These are phyloP conservation scores for Candida dendrica DNA, from an alignment of 805 yeast species.

Conservation along the genomic window DNA sequence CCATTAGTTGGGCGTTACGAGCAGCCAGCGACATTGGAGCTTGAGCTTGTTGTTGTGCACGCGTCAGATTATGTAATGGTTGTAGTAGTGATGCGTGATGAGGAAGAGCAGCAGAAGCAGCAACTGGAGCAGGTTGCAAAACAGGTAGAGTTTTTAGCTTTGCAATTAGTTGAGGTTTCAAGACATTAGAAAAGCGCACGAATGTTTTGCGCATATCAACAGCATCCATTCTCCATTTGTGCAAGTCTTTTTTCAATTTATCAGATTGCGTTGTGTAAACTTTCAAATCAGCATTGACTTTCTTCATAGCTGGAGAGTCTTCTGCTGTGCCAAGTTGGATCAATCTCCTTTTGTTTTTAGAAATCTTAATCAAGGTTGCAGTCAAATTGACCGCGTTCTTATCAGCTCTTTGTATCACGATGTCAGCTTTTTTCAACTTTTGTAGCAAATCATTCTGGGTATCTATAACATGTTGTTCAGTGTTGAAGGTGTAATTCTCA, in stretches of 20 bases:
- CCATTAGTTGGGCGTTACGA: no score
- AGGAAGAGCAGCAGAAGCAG: no score
- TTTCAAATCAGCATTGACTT: neutral
- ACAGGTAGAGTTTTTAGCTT: no score
- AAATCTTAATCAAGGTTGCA: neutral
- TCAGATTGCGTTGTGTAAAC: neutral
- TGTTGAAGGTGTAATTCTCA: neutral
- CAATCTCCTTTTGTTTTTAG: neutral
- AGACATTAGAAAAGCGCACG: neutral
- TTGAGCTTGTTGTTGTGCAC: no score
- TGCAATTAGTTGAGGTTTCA: neutral
- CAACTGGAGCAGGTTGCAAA: no score
- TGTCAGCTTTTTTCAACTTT: neutral
- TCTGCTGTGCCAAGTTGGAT: neutral
- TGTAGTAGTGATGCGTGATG: no score
- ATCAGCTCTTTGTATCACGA: neutral
- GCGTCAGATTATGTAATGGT: no score
- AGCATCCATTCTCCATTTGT: neutral
- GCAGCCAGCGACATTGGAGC: no score
- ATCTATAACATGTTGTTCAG: neutral
- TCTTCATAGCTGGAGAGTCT: neutral
- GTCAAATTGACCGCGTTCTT: neutral
- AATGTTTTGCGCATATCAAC: neutral
- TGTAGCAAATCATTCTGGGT: neutral
- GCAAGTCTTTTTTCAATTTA: neutral